Evolutionary conservation across 2,329 filamentous ascomycete genomes (phyloP).

Genomic region (Fusarium sp.): DNA sequence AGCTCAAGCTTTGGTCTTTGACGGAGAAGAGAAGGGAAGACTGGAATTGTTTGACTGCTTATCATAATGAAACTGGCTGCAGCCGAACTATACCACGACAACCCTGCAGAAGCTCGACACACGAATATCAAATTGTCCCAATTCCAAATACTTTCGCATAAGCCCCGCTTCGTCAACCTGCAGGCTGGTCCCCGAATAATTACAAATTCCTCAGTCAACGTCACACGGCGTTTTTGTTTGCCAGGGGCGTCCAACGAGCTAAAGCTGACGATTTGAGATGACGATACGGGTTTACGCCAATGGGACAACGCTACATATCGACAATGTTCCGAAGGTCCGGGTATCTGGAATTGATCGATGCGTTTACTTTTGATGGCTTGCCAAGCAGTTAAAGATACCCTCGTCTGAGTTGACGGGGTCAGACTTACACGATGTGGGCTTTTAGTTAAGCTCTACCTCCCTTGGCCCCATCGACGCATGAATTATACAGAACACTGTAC

Average conservation of each 20-base stretch:
- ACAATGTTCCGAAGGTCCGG: slow-evolving; percentile 20
- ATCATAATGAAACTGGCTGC: not conserved
- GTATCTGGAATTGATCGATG: slow-evolving; percentile 9
- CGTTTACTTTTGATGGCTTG: slow-evolving; percentile 4
- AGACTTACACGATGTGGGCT: not conserved
- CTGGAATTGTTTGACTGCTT: not conserved
- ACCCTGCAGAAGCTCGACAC: not conserved
- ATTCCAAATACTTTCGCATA: slow-evolving; percentile 35
- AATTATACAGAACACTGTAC: slow-evolving; percentile 14
- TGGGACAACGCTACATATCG: slow-evolving; percentile 1
- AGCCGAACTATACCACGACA: not conserved
- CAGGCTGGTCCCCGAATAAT: slow-evolving; percentile 26
- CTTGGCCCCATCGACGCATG: not conserved
- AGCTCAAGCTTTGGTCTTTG: slow-evolving; percentile 4
- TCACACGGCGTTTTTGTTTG: slow-evolving; percentile 21
- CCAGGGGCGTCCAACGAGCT: slow-evolving; percentile 37
- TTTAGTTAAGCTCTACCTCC: not conserved
- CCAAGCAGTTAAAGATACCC: not conserved
- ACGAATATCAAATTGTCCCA: slow-evolving; percentile 21
- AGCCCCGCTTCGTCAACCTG: slow-evolving; percentile 34
- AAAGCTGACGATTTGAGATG: slow-evolving; percentile 40
- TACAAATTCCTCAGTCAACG: slow-evolving; percentile 39
- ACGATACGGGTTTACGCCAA: slow-evolving; percentile 6
- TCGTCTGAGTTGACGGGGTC: not conserved
- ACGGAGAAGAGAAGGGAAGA: not conserved